Evolutionary conservation across 306 rosid genomes (phyloP).

Genomic region (Styphnolobium japonicum): DNA sequence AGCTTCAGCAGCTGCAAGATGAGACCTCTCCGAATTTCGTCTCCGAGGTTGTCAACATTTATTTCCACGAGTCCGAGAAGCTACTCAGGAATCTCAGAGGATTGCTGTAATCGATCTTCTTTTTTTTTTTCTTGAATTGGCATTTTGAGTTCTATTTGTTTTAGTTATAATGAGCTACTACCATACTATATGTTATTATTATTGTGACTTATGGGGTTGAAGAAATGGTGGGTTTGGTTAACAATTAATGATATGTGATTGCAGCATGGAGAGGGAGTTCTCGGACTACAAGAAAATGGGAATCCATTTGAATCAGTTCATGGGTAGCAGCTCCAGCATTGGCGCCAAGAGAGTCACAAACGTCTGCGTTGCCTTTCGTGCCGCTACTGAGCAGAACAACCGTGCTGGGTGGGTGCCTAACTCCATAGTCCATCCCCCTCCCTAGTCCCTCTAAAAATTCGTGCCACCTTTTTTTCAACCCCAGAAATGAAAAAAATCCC

Average conservation of each 20-base stretch:
- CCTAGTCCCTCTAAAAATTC: not conserved
- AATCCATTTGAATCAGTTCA: slow-evolving; percentile 77
- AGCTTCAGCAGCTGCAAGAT: slow-evolving; percentile 83
- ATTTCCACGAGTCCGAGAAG: slow-evolving; percentile 78
- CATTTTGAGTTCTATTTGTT: not conserved
- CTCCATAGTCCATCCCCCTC: not conserved
- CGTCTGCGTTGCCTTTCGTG: slow-evolving; percentile 80
- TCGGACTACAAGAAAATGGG: slow-evolving; percentile 71
- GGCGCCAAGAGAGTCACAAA: slow-evolving; percentile 87
- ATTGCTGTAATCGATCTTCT: slow-evolving; percentile 41
- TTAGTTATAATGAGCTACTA: no score
- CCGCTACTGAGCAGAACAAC: slow-evolving; percentile 67
- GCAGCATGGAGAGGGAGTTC: slow-evolving; percentile 65
- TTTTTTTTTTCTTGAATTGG: not conserved
- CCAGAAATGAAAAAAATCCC: not conserved
- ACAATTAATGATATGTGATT: not conserved
- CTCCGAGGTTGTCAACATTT: slow-evolving; percentile 73
- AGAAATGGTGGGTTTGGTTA: no score
- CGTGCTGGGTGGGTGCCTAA: slow-evolving; percentile 57
- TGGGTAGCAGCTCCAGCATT: slow-evolving; percentile 95
- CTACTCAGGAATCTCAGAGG: slow-evolving; percentile 68
- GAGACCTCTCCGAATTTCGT: slow-evolving; percentile 81
- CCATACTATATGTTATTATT: no score
- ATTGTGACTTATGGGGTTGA: no score
- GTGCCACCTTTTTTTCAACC: not conserved